Evolutionary conservation across 768 basidiomycete genomes (phyloP).

Genomic region (Paxillus rubicundulus): DNA sequence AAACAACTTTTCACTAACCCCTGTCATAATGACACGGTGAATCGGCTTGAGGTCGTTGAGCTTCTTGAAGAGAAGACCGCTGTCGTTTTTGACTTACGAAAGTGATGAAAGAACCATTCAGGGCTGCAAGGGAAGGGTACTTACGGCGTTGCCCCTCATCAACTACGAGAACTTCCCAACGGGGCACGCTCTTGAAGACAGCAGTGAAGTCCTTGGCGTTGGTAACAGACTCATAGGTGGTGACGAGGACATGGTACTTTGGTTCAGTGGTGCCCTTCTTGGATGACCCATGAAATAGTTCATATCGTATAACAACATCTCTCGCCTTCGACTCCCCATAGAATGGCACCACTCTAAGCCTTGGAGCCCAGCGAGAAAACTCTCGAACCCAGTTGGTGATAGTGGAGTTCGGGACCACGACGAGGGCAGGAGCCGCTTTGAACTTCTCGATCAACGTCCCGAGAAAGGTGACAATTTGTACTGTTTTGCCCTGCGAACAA

Average conservation of each 20-base stretch:
- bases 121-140: conserved; percentile 27
- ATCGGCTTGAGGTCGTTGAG: conserved; percentile 74
- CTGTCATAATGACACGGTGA: conserved; percentile 89
- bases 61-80: conserved; percentile 74
- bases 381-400: conserved; percentile 96
- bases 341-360: conserved; percentile 77
- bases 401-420: conserved; percentile 96
- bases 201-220: conserved; percentile 63
- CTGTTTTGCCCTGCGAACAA: conserved; percentile 73
- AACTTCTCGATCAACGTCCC: conserved; percentile 58
- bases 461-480: conserved; percentile 85
- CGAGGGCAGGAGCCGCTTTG: conserved; percentile 72
- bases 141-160: conserved; percentile 91
- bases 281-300: conserved; percentile 62
- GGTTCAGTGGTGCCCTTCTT: conserved; percentile 44
- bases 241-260: conserved; percentile 87
- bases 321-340: conserved; percentile 79
- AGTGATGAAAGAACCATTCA: conserved; percentile 6
- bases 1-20: conserved; percentile 43
- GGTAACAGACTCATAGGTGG: conserved; percentile 87
- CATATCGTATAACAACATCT: conserved; percentile 77
- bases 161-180: conserved; percentile 92
- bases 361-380: conserved; percentile 73
- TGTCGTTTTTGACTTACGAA: conserved; percentile 76
- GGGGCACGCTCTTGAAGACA: conserved; percentile 76